Evolutionary conservation across 192 early-diverging fungal species (phyloP), one percentile per base, ranked within the genome.

Genomic region (Lunasporangiospora selenospora): DNA sequence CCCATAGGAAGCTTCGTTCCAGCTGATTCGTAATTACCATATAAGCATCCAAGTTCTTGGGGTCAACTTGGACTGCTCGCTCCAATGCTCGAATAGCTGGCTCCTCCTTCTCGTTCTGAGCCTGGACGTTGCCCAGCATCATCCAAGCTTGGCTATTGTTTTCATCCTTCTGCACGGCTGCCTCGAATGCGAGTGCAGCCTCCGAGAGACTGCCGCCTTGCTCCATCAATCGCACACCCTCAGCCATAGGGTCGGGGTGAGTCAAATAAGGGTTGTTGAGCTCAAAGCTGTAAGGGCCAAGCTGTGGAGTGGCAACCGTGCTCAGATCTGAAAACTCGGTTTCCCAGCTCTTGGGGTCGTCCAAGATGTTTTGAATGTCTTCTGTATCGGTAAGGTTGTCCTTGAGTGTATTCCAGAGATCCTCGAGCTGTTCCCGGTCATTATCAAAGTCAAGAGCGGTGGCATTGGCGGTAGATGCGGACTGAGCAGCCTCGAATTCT

Each of bases 21-120:
- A 18, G 6, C 21, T 4, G 18, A 37, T 26, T 6, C 21, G 24
- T 57, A 39, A n/a, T 37, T 80, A 85, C 83, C 87, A 89, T 88
- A 30, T 87, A 62, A 19, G 87, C 87, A 49, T 73, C 46, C 52
- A 87, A 61, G 57, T 89, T 89, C 27, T 75, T 79, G 5, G 94
- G 84, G 67, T 98, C 87, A n/a, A 90, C 61, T 43, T 81, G 81
- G 15, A 95, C 82, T 16, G 94, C 91, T 59, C 88, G 92, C 43
- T 91, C 89, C 51, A 99, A 79, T 3, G 98, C 93, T 13, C 91
- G 89, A 45, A 99, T 97, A 3, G 98, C 97, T 15, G 90, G 87
- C 27, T 88, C 87, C 65, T 99, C 98, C 65, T 96, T 95, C 78
- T 99, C 98, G 69, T 98, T 99, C 63, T 99, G 97, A 47, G 96